Evolutionary conservation across 148 eudicot genomes (phyloP).

Genomic region (Oxyria digyna): DNA sequence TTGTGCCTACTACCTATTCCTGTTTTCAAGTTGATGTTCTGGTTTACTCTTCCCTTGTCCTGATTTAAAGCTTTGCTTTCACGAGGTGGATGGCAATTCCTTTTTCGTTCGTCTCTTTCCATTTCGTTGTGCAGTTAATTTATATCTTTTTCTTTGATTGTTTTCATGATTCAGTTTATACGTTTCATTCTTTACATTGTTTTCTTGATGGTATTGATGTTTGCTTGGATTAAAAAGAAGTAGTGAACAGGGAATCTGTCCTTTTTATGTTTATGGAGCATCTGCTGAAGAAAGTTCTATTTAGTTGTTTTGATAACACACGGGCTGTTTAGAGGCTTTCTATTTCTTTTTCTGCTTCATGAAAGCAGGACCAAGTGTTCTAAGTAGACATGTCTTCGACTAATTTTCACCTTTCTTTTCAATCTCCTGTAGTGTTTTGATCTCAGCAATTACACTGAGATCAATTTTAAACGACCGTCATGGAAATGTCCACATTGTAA

Average conservation of each 20-base stretch:
- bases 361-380: neutral
- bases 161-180: neutral
- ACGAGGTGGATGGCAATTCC: too few species aligned
- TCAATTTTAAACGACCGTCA: conserved; percentile 67
- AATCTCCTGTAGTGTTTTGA: conserved; percentile 57
- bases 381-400: neutral
- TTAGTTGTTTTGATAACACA: neutral
- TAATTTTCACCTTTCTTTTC: neutral
- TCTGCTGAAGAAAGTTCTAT: neutral
- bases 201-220: neutral
- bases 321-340: neutral
- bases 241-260: neutral
- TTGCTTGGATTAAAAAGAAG: neutral
- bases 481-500: conserved; percentile 94
- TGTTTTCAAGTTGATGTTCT: neutral
- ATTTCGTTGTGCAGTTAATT: too few species aligned
- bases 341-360: neutral
- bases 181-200: neutral
- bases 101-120: too few species aligned
- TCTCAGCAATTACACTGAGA: conserved; percentile 58
- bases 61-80: neutral
- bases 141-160: too few species aligned
- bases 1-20: neutral
- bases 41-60: neutral
- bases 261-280: neutral